phyloP scores from a whole-genome alignment of 225 moss, liverwort and hornwort species.

The Bryum argenteum region DNA sequence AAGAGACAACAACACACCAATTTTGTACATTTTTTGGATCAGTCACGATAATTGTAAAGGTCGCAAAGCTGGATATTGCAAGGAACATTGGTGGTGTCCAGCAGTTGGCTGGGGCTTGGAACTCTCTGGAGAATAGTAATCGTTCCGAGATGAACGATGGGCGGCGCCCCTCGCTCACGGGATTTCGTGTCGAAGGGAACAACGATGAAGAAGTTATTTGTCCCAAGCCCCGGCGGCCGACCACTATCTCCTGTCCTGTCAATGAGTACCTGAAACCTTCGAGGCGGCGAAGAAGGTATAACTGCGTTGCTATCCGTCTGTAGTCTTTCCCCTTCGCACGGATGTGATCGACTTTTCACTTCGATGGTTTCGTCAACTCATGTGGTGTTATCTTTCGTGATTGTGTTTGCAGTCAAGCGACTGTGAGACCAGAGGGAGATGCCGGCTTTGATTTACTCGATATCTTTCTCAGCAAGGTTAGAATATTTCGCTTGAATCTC shows the following conservation, averaged over 20 bases:
- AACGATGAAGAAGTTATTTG: slow-evolving; percentile 88
- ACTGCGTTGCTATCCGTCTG: not conserved
- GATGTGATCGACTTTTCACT: not conserved
- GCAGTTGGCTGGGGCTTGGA: slow-evolving; percentile 85
- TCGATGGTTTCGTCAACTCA: not conserved
- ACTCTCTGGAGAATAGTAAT: slow-evolving; percentile 52
- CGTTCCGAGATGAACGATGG: slow-evolving; percentile 80
- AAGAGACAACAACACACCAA: slow-evolving; percentile 23
- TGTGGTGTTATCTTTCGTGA: not conserved
- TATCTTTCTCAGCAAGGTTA: slow-evolving; percentile 89
- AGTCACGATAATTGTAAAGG: slow-evolving; percentile 35
- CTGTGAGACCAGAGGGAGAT: slow-evolving; percentile 78
- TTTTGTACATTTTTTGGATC: slow-evolving; percentile 36
- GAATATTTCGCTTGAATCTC: not conserved
- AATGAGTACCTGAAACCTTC: slow-evolving; percentile 76
- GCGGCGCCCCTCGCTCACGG: slow-evolving; percentile 61
- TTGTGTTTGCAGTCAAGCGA: slow-evolving; percentile 59
- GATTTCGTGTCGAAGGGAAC: slow-evolving; percentile 64
- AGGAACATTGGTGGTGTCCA: slow-evolving; percentile 86
- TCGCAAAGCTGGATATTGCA: slow-evolving; percentile 89
- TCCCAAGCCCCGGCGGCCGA: slow-evolving; percentile 82
- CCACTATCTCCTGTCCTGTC: slow-evolving; percentile 68
- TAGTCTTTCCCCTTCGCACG: too few relatives aligned
- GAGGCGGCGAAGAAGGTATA: slow-evolving; percentile 66
- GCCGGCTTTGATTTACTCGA: slow-evolving; percentile 91